Conservation (phyloP, 2,329 filamentous ascomycete genomes). For the Fusarium poae region DNA sequence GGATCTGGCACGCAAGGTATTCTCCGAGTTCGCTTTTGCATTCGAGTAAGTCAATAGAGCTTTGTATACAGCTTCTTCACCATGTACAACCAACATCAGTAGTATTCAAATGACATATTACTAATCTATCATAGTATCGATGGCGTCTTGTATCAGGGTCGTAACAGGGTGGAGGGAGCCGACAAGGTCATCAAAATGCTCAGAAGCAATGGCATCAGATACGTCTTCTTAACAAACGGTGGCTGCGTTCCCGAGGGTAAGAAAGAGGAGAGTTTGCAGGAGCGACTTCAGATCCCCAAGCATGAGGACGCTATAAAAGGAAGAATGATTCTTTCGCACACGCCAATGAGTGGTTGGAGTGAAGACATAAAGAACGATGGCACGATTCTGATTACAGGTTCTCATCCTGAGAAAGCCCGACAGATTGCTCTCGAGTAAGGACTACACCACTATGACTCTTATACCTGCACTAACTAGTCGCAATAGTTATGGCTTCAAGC, state of each 20-base stretch:
- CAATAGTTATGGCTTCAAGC: conserved; percentile 77
- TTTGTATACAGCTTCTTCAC: not conserved
- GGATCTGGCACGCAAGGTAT: conserved; percentile 42
- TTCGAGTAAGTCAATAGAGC: conserved; percentile 51
- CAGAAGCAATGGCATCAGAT: conserved; percentile 81
- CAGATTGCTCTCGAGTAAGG: conserved; percentile 76
- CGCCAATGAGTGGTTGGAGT: conserved; percentile 77
- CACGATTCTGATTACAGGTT: conserved; percentile 81
- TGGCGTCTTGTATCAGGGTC: conserved; percentile 90
- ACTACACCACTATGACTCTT: not conserved
- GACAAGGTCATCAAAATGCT: conserved; percentile 79
- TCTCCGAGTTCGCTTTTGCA: conserved; percentile 55
- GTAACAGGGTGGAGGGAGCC: conserved; percentile 83
- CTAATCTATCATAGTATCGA: conserved; percentile 72
- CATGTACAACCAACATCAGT: not conserved
- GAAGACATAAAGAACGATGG: conserved; percentile 53
- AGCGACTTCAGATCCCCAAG: conserved; percentile 51
- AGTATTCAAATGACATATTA: not conserved
- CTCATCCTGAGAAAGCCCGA: conserved; percentile 75
- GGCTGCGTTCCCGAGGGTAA: conserved; percentile 82
- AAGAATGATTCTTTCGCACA: conserved; percentile 82
- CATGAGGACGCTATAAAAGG: conserved; percentile 53
- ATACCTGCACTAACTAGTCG: not conserved
- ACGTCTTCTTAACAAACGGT: conserved; percentile 95
- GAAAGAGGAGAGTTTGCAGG: conserved; percentile 53